Conservation (phyloP, 192 early-diverging fungal species). For the Lunasporangiospora selenospora region DNA sequence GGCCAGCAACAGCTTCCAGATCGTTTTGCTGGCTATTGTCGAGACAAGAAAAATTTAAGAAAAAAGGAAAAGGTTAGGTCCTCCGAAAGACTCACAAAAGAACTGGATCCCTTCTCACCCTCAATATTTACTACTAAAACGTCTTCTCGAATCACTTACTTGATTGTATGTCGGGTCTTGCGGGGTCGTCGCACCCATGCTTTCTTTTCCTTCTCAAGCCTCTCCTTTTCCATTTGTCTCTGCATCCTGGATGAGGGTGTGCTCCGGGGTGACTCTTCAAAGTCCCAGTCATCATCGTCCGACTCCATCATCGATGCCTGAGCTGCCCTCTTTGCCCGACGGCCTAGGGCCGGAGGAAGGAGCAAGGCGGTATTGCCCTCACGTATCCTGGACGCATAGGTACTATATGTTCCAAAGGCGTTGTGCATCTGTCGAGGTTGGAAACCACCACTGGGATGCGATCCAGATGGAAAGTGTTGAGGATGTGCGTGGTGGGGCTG, state of each 20-base stretch:
- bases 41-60: neutral
- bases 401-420: slow-evolving; percentile 49
- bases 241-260: slow-evolving; percentile 33
- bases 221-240: slow-evolving; percentile 18
- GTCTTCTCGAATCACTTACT: slow-evolving; percentile 19
- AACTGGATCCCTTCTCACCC: neutral
- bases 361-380: slow-evolving; percentile 59
- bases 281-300: slow-evolving; percentile 55
- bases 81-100: neutral
- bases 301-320: slow-evolving; percentile 47
- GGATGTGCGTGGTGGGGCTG: slow-evolving; percentile 1
- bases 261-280: slow-evolving; percentile 48
- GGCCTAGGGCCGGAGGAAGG: slow-evolving; percentile 47
- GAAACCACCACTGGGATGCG: neutral
- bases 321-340: slow-evolving; percentile 45
- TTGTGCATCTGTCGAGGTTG: slow-evolving; percentile 7
- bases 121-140: neutral
- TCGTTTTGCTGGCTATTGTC: slow-evolving; percentile 50
- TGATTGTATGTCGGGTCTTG: slow-evolving; percentile 48
- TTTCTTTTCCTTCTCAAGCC: slow-evolving; percentile 48
- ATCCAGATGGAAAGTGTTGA: no score
- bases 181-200: slow-evolving; percentile 20
- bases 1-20: slow-evolving; percentile 61
- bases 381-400: slow-evolving; percentile 57
- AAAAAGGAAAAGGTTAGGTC: neutral